Base-by-base conservation (phyloP, 2,329 filamentous ascomycete genomes). In the Sclerotiophoma versabilis region DNA sequence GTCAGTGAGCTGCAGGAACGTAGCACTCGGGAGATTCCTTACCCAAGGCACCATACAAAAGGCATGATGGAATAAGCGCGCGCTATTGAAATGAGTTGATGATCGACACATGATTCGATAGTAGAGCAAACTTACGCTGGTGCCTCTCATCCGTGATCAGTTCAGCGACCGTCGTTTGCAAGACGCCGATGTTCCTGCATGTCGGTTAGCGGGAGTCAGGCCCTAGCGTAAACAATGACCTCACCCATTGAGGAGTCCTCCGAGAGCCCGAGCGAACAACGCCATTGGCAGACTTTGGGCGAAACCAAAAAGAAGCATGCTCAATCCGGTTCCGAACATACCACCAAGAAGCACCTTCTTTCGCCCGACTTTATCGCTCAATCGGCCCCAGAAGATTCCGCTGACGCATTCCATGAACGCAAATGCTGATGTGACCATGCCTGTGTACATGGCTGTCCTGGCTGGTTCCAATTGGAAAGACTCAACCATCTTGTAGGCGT, bases 31-130 rank as follows among this genome's bases (percentile, higher is more conserved):
- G 50, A 56, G 54, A 59, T 59, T 37, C 66, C 73, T 77, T 80
- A 91, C 82, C 95, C 95, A 70, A 99, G 83, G 72, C 93, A 97
- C 95, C 95, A 99, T 22, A 98, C 91, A 73, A 96, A 92, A 6
- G 95, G 95, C 92, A 99, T 97, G 64, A 98, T 93, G 11, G 93
- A 92, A 77, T 96, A 99, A 43, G 93, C 95, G 66, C 91, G 91
- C 64, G 93, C 90, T 92, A 60, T 48, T 57, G 50, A 44, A 61
- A 54, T 75, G 62, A 76, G 68, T 59, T 36, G 46, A 20, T 27
- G 37, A 37, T 57, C 49, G 46, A 39, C 51, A 19, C 22, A 17
- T 47, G 42, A 41, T 49, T 46, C 42, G 25, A 50, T 29, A 39
- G 49, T 39, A 43, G 53, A 36, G 17, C 23, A 41, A 62, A 77